Evolutionary conservation across 805 yeast genomes (phyloP), one percentile per base, ranked within the genome.

Genomic region (Ogataea chonburiensis): DNA sequence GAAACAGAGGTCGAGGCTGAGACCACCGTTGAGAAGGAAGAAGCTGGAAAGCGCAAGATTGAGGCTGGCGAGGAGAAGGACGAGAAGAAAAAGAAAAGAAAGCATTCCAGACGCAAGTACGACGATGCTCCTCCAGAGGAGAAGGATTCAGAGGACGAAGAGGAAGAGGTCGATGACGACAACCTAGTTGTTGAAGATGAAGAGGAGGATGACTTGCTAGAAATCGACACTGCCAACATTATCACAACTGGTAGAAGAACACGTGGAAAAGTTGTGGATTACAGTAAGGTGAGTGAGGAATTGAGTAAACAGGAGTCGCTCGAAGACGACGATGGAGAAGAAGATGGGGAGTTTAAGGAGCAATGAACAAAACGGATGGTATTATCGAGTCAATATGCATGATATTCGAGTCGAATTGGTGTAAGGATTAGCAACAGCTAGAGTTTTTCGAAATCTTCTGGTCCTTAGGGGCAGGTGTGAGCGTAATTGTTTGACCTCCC

Each of bases 381-480:
- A 37, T 31, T 27, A 28, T 28, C 39, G 34, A 37, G 32, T 17
- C 34, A 38, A 28, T 28, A 38, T 38, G 34, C 33, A 25, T 25
- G 31, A 31, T 31, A 31, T 37, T 31, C 28, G 33, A 26, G 25
- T 27, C 32, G 17, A 35, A 17, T 11, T 7, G 28, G 17, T 29
- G 28, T 34, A 17, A 10, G n/a, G 17, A 19, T 34, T 38, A 87
- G 68, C 96, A 87, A 67, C 96, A 87, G 55, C 67, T 66, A 17
- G 74, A 66, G 54, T 68, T 72, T 59, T 78, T 81, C 45, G 72
- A 67, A 38, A 69, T 59, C 56, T 70, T 72, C 57, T 79, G 79
- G 52, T 85, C 89, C 54, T 84, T 86, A 34, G 96, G 96, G 42
- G 94, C 84, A 30, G 95, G 97, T 4, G 97, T 86, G 61, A 91